Evolutionary conservation across 768 basidiomycete genomes (phyloP).

Genomic region (Coprinopsis marcescibilis): DNA sequence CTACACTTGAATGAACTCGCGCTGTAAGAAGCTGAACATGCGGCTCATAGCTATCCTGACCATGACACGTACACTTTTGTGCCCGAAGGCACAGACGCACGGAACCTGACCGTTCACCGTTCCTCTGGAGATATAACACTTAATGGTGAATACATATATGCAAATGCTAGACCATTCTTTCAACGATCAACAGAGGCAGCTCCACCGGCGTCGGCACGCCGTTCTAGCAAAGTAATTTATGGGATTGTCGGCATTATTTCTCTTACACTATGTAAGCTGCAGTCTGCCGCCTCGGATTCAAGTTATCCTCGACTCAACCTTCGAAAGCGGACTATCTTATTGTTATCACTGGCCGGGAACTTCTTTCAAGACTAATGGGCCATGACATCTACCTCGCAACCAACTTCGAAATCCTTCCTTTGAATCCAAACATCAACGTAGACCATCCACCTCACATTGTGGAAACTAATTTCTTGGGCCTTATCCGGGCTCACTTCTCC

Average conservation of each 20-base stretch:
- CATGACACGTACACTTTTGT: conserved; percentile 76
- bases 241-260: conserved; percentile 75
- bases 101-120: conserved; percentile 66
- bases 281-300: conserved; percentile 2
- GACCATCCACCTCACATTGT: conserved; percentile 74
- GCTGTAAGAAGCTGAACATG: conserved; percentile 13
- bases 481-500: conserved; percentile 79
- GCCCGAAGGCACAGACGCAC: conserved; percentile 56
- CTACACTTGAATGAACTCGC: conserved; percentile 11
- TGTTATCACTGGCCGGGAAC: conserved; percentile 77
- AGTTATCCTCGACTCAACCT: not conserved
- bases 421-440: conserved; percentile 65
- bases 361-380: conserved; percentile 72
- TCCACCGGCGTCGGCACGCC: conserved; percentile 49
- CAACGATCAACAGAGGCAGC: conserved; percentile 33
- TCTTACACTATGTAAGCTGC: conserved; percentile 60
- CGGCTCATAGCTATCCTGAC: conserved; percentile 50
- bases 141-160: conserved; percentile 46
- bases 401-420: conserved; percentile 86
- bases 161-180: conserved; percentile 2
- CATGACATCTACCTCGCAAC: conserved; percentile 87
- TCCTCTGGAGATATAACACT: conserved; percentile 71
- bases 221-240: conserved; percentile 61
- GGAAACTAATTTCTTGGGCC: conserved; percentile 80
- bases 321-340: conserved; percentile 89